Percentiles rank a stretch among this genome's conserved stretches.
These are phyloP conservation scores for Haplosporangium sp. DNA, from an alignment of 371 early-diverging fungal genomes.

Conservation along the genomic window DNA sequence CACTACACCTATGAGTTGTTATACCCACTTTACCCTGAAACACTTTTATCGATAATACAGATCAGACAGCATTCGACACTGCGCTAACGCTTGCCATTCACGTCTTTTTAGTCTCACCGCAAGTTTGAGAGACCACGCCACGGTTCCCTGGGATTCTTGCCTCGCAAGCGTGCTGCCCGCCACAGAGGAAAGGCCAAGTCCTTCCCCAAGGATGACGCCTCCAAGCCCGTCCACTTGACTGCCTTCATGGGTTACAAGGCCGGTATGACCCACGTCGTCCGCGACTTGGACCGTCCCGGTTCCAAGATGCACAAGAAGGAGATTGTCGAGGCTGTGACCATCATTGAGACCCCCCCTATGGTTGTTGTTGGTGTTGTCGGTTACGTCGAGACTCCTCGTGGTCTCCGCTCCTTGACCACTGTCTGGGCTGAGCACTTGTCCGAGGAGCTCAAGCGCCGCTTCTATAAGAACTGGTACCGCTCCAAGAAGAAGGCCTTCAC, in stretches of 20 bases:
- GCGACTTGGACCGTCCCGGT: constrained; percentile 98
- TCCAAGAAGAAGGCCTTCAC: constrained; percentile 99
- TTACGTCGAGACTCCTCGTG: constrained; percentile 99
- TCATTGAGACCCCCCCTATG: constrained; percentile 99
- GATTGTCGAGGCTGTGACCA: constrained; percentile 99
- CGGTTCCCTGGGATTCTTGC: constrained; percentile 99
- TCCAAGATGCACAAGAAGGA: constrained; percentile 99
- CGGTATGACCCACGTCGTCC: constrained; percentile 99
- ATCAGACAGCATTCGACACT: too few relatives aligned
- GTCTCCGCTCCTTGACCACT: constrained; percentile 97
- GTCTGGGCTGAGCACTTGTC: constrained; percentile 99
- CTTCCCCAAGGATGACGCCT: constrained; percentile 98
- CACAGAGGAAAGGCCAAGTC: constrained; percentile 98
- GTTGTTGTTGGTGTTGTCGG: constrained; percentile 99
- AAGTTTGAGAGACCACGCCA: constrained; percentile 96
- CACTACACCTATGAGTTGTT: too few relatives aligned
- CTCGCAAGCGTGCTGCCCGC: constrained; percentile 96
- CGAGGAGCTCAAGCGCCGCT: constrained; percentile 98
- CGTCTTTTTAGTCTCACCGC: constrained; percentile 74
- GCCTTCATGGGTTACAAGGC: constrained; percentile 99
- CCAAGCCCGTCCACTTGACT: constrained; percentile 97
- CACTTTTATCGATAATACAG: too few relatives aligned
- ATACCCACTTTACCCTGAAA: too few relatives aligned
- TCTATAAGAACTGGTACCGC: constrained; percentile 99
- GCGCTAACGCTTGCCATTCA: constrained; percentile 2